These are phyloP conservation scores for Trichosporon sp. DNA, from an alignment of 1,284 basidiomycete species.

Conservation along the genomic window DNA sequence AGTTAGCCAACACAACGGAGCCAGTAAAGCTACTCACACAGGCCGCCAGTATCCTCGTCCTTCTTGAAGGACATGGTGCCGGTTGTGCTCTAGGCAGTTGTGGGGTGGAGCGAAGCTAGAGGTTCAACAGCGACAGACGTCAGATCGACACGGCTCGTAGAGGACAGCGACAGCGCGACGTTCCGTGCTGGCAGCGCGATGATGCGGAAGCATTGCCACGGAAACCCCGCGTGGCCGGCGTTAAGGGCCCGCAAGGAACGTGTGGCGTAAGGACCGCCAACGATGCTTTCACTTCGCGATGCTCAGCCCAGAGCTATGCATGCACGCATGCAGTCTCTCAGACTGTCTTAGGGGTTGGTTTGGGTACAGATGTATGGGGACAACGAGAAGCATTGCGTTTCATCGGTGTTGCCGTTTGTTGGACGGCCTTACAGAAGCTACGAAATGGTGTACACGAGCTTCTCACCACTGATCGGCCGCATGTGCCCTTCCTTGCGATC, in stretches of 20 bases:
- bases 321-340: background rate
- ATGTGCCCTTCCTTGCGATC: conserved; percentile 19
- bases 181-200: conserved; percentile 12
- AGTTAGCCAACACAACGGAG: background rate
- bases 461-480: conserved; percentile 26
- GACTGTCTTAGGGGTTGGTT: too few relatives aligned
- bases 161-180: conserved; percentile 4
- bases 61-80: conserved; percentile 72
- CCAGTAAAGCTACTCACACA: conserved; percentile 45
- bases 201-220: conserved; percentile 6
- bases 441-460: conserved; percentile 24
- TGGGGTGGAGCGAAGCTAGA: background rate
- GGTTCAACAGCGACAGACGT: conserved; percentile 16
- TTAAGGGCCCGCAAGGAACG: background rate
- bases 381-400: background rate
- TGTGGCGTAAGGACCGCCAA: background rate
- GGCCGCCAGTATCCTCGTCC: conserved; percentile 79
- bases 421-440: background rate
- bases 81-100: conserved; percentile 18
- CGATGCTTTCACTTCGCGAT: background rate
- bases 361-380: too few relatives aligned
- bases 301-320: too few relatives aligned
- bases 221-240: conserved; percentile 2
- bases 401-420: background rate
- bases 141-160: conserved; percentile 7